Evolutionary conservation across 331 rosid genomes (phyloP), one percentile per base, ranked within the genome.

Genomic region (Quercus tomentella): DNA sequence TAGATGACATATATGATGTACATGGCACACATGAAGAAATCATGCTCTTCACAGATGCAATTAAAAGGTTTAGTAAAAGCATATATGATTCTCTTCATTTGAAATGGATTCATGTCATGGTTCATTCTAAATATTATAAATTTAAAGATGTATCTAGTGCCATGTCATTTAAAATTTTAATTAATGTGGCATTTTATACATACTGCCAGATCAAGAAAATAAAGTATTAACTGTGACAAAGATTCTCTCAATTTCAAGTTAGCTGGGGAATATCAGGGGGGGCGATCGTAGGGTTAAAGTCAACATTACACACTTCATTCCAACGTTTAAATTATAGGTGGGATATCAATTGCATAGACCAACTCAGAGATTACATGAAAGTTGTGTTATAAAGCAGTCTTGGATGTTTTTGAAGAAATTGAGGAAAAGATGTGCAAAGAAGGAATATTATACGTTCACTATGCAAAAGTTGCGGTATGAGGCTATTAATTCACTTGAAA

Each of bases 1-100:
- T 90, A 18, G 91, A 88, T 84, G 89, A 84, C 56, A 82, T 87
- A 7, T 86, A 80, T 62, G 91, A 90, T 49, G 87, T 66, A 1
- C 81, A 68, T 1, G 93, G 85, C 45, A 82, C 88, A 11, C 4
- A 76, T 45, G 84, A 86, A 26, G 89, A 87, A 70, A 78, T 89
- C 4, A 41, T 72, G 17, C 75, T 89, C 21, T 82, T 89, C 66
- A 85, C 89, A 4, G 21, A 54, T 4, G 80, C 82, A 54, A 43
- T 89, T 28, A 30, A 66, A 5, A 82, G 84, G 88, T 82, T 77
- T 73, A 62, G 1, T 0, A 7, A 37, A 37, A 37, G 11, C 11
- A 7, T 0, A 37, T 37, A 37, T 37, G 3, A 37, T 37, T 37
- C 45, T 37, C 11, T 37, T 37, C 45, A 7, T 37, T 37, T 37